Evolutionary conservation across 1,284 basidiomycete species (phyloP).

Genomic region (Moesziomyces parantarcticus): DNA sequence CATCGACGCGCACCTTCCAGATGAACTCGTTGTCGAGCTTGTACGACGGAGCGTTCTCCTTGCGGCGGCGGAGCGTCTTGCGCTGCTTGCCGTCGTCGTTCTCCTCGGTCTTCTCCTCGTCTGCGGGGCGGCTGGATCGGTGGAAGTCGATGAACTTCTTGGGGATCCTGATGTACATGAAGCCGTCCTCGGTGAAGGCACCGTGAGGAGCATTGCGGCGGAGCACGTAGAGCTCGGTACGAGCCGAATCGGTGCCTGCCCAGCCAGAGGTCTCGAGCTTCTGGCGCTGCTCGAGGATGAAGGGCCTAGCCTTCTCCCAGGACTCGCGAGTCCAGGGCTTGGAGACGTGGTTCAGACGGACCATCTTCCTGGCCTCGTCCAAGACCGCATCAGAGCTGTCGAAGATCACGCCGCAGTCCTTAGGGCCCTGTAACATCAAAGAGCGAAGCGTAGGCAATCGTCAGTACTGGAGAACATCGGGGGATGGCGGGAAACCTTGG

Average conservation of each 20-base stretch:
- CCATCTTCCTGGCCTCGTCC: constrained; percentile 53
- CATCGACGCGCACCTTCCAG: constrained; percentile 62
- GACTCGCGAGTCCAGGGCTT: constrained; percentile 64
- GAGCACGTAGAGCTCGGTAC: constrained; percentile 63
- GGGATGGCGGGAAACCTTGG: not conserved
- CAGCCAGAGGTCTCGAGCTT: constrained; percentile 62
- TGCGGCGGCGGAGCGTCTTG: constrained; percentile 51
- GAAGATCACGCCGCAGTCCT: constrained; percentile 60
- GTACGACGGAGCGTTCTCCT: constrained; percentile 59
- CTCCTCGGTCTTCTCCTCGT: constrained; percentile 44
- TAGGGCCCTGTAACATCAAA: constrained; percentile 37
- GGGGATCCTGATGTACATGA: constrained; percentile 62
- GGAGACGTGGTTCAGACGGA: constrained; percentile 58
- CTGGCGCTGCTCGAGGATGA: constrained; percentile 64
- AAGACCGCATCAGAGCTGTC: constrained; percentile 56
- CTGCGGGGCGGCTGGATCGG: constrained; percentile 49
- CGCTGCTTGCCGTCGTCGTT: constrained; percentile 54
- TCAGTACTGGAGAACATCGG: not conserved
- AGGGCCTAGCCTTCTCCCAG: constrained; percentile 63
- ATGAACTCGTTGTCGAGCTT: constrained; percentile 58
- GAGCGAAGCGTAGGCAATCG: not conserved
- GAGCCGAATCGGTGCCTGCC: constrained; percentile 50
- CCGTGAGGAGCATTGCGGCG: constrained; percentile 58
- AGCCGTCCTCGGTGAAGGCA: constrained; percentile 62
- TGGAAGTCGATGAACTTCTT: constrained; percentile 65